phyloP scores from a whole-genome alignment of 768 basidiomycete species.

The Suillus fuscotomentosus region DNA sequence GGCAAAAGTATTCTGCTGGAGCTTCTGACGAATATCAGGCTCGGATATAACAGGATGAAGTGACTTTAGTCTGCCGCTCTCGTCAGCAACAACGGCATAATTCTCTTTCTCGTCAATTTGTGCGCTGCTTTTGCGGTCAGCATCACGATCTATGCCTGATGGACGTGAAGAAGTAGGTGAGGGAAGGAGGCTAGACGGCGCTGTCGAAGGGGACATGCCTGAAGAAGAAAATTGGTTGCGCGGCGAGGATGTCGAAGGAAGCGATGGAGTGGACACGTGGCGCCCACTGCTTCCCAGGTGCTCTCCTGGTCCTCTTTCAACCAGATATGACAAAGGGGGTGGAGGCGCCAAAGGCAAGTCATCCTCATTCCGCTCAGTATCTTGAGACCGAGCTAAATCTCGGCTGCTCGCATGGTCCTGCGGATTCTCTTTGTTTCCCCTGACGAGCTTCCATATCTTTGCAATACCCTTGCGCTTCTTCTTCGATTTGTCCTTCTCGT shows the following conservation, averaged over 20 bases:
- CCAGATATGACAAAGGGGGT: conserved; percentile 87
- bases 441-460: conserved; percentile 81
- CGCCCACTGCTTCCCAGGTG: conserved; percentile 47
- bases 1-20: conserved; percentile 35
- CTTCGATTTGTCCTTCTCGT: conserved; percentile 53
- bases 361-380: conserved; percentile 47
- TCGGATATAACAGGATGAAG: conserved; percentile 60
- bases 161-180: conserved; percentile 74
- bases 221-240: conserved; percentile 50
- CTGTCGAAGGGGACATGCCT: conserved; percentile 73
- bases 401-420: conserved; percentile 20
- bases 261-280: conserved; percentile 68
- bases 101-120: conserved; percentile 45
- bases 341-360: conserved; percentile 84
- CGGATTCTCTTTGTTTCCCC: conserved; percentile 46
- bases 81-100: conserved; percentile 25
- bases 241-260: conserved; percentile 58
- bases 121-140: conserved; percentile 38
- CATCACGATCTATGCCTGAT: conserved; percentile 56
- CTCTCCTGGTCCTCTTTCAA: conserved; percentile 54
- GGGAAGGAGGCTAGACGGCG: conserved; percentile 71
- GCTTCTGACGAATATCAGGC: conserved; percentile 55
- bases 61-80: conserved; percentile 37
- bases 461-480: conserved; percentile 79
- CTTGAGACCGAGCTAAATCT: conserved; percentile 38